Conservation (phyloP, 164 flowering plant species). For the Annona squamosa region DNA sequence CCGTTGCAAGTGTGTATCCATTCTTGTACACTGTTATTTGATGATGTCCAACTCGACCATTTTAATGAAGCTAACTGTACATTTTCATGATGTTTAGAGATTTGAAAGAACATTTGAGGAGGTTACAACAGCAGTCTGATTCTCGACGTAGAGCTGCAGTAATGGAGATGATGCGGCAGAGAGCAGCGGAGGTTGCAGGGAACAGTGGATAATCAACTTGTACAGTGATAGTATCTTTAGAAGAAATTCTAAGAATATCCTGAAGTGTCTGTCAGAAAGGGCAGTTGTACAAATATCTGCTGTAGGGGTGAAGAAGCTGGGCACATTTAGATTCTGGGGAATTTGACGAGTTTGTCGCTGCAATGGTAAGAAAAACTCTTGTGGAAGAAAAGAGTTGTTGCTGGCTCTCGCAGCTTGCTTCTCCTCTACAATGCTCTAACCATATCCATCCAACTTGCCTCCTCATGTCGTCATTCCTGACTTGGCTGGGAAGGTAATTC, state of each 20-base stretch:
- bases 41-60: background rate
- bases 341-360: background rate
- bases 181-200: conserved; percentile 94
- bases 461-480: background rate
- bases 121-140: conserved; percentile 92
- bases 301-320: background rate
- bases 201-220: conserved; percentile 35
- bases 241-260: background rate
- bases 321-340: background rate
- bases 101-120: conserved; percentile 76
- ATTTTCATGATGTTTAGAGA: conserved; percentile 44
- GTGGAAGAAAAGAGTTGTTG: background rate
- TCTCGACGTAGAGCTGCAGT: conserved; percentile 95
- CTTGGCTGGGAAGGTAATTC: conserved; percentile 7
- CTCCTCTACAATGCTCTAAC: conserved; percentile 3
- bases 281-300: background rate
- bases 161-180: conserved; percentile 99
- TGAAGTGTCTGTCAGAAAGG: background rate
- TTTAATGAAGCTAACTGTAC: background rate
- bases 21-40: background rate
- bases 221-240: conserved; percentile 6
- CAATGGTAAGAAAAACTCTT: too few species aligned
- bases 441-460: background rate
- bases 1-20: conserved; percentile 71
- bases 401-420: background rate